phyloP scores from a whole-genome alignment of 345 rosid genomes.

The Eutrema heterophyllum region DNA sequence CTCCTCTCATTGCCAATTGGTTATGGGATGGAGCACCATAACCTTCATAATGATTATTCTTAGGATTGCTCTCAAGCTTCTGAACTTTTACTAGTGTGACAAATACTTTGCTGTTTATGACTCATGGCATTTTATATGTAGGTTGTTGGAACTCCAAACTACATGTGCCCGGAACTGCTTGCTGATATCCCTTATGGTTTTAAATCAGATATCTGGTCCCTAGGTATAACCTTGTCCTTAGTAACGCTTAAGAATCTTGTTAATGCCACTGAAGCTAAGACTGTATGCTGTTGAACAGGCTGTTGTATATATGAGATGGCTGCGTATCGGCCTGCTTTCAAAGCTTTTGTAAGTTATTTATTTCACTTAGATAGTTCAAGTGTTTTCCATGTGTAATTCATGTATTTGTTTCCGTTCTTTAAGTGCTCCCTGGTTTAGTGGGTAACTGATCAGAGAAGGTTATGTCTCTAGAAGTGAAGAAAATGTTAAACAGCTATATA shows the following conservation, averaged over 20 bases:
- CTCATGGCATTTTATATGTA: conserved; percentile 30
- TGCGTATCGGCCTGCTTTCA: conserved; percentile 95
- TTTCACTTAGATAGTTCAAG: not conserved
- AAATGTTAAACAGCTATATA: not conserved
- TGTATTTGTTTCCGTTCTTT: not conserved
- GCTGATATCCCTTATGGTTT: conserved; percentile 98
- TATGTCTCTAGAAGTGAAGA: not conserved
- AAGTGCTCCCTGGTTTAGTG: conserved; percentile 8
- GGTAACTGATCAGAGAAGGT: not conserved
- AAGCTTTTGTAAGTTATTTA: conserved; percentile 80
- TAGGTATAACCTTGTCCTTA: conserved; percentile 38
- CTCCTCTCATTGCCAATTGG: not conserved
- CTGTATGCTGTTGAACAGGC: conserved; percentile 50
- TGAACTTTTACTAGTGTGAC: not conserved
- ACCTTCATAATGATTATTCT: not conserved
- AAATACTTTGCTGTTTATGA: conserved; percentile 20
- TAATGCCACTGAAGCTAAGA: conserved; percentile 21
- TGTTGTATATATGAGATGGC: conserved; percentile 99
- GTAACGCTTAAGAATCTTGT: not conserved
- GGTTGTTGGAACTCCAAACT: conserved; percentile 99
- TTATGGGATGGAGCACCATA: not conserved
- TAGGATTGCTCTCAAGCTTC: not conserved
- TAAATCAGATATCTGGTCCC: conserved; percentile 98
- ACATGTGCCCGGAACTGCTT: conserved; percentile 98
- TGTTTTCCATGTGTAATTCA: not conserved